A percentile compares a stretch with the other conserved stretches of the same genome.
Conservation (phyloP, 306 rosid genomes). For the Castanopsis chinensis region DNA sequence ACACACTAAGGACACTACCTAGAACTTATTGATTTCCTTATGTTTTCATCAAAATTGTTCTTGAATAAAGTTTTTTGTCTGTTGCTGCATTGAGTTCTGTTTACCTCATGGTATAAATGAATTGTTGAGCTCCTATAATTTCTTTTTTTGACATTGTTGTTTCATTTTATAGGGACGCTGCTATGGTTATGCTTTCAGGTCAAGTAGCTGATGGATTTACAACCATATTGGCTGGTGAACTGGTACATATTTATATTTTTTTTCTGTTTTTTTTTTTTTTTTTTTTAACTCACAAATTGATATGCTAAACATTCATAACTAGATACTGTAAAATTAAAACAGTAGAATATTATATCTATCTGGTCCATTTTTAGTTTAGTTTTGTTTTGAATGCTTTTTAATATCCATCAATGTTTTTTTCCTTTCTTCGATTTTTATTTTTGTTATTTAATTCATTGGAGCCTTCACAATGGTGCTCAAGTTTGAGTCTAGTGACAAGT, state of each 20-base stretch:
- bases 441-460: background rate
- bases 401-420: background rate
- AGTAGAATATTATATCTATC: background rate
- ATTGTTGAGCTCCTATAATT: constrained; percentile 1
- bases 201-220: constrained; percentile 92
- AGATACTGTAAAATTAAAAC: background rate
- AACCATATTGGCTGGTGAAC: constrained; percentile 84
- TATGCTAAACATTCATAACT: background rate
- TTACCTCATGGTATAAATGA: background rate
- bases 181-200: constrained; percentile 93
- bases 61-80: background rate
- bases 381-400: background rate
- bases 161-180: constrained; percentile 61
- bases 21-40: background rate
- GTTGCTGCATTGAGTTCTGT: background rate
- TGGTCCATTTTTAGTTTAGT: background rate
- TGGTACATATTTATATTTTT: constrained; percentile 42
- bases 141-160: background rate
- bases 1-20: background rate
- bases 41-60: background rate
- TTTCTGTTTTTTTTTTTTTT: background rate
- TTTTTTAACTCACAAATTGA: background rate
- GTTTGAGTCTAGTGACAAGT: background rate
- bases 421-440: too few species aligned
- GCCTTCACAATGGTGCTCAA: background rate